phyloP scores from a whole-genome alignment of 2,329 filamentous ascomycete species.

The Xylariaceae sp. region DNA sequence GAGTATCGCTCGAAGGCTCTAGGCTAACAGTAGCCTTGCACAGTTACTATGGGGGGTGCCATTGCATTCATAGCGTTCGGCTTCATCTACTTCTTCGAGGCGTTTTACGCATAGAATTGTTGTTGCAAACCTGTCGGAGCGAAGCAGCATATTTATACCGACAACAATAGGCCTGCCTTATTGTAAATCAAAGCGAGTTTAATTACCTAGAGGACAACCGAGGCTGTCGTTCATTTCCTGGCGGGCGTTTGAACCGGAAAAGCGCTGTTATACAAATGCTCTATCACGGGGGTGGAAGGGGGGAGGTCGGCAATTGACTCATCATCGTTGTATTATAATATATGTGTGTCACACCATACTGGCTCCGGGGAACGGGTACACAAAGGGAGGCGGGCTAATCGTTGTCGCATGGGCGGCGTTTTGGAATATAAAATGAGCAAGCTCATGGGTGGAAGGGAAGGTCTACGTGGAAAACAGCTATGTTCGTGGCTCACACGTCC shows the following conservation, averaged over 20 bases:
- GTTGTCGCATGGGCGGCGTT: constrained; percentile 23
- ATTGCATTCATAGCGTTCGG: constrained; percentile 89
- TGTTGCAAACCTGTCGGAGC: not conserved
- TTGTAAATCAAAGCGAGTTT: constrained; percentile 17
- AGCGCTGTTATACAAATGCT: constrained; percentile 3
- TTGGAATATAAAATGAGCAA: constrained; percentile 26
- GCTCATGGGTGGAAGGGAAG: constrained; percentile 8
- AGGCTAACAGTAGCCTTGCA: constrained; percentile 8
- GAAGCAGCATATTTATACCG: not conserved
- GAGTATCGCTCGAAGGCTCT: not conserved
- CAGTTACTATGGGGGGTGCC: constrained; percentile 91
- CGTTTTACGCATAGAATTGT: constrained; percentile 56
- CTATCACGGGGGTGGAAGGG: not conserved
- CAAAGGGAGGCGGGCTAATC: constrained; percentile 1
- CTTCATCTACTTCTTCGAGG: constrained; percentile 86
- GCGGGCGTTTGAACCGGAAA: not conserved
- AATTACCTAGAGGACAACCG: constrained; percentile 7
- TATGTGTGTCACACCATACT: not conserved
- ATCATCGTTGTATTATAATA: constrained; percentile 17
- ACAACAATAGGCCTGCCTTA: not conserved
- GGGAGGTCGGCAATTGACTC: constrained; percentile 1
- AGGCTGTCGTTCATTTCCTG: constrained; percentile 5
- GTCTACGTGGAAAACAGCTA: not conserved
- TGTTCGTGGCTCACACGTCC: not conserved
- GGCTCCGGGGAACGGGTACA: constrained; percentile 5